A percentile compares a stretch with the other conserved stretches of the same genome.
phyloP scores from a whole-genome alignment of 2,329 filamentous ascomycete genomes.

The Stylonectria norvegica region DNA sequence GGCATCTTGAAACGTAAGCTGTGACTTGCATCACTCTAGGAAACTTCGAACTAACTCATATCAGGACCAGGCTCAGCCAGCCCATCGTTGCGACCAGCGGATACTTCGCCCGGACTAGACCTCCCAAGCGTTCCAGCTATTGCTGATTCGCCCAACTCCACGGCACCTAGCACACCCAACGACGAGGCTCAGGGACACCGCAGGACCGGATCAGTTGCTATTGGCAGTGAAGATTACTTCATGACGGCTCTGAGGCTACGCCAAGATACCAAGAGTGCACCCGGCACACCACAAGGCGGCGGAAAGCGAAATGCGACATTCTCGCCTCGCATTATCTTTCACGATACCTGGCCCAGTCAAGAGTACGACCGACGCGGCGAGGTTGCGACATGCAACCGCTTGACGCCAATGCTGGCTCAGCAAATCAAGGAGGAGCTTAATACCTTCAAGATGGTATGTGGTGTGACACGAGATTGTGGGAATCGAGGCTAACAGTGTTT shows the following conservation, averaged over 20 bases:
- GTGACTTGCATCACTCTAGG: no score
- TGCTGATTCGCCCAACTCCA: slow-evolving; percentile 78
- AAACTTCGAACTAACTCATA: slow-evolving; percentile 15
- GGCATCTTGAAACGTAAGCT: slow-evolving; percentile 85
- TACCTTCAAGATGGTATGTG: slow-evolving; percentile 83
- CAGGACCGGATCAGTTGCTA: slow-evolving; percentile 66
- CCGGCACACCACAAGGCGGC: slow-evolving; percentile 69
- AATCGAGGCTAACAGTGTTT: slow-evolving; percentile 35
- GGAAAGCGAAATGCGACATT: slow-evolving; percentile 67
- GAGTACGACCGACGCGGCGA: slow-evolving; percentile 97
- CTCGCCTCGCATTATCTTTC: slow-evolving; percentile 88
- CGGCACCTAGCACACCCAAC: slow-evolving; percentile 80
- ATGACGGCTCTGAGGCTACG: slow-evolving; percentile 70
- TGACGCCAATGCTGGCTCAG: slow-evolving; percentile 95
- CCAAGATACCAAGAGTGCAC: slow-evolving; percentile 75
- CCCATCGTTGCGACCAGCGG: slow-evolving; percentile 61
- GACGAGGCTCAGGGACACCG: slow-evolving; percentile 69
- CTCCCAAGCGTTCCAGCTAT: slow-evolving; percentile 60
- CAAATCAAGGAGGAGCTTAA: slow-evolving; percentile 99
- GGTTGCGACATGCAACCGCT: slow-evolving; percentile 93
- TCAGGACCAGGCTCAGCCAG: slow-evolving; percentile 58
- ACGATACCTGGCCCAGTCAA: slow-evolving; percentile 92
- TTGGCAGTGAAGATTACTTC: slow-evolving; percentile 88
- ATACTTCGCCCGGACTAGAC: slow-evolving; percentile 54
- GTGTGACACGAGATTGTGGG: not conserved